Evolutionary conservation across 2,329 filamentous ascomycete species (phyloP).

Genomic region (Sporothrix brasiliensis): DNA sequence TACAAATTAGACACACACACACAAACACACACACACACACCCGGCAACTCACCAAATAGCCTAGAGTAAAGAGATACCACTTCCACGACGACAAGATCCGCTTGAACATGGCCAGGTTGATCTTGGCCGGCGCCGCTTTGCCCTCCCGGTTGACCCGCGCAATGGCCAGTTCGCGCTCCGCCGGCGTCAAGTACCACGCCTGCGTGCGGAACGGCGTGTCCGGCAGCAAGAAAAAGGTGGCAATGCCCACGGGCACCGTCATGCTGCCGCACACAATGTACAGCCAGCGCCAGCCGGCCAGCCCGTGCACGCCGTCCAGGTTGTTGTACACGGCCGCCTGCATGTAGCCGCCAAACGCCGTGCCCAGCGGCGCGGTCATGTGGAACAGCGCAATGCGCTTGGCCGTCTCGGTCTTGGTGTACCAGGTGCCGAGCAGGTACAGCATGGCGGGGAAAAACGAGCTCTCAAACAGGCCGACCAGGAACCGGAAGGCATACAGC

Average conservation of each 20-base stretch:
- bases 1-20: too few species aligned
- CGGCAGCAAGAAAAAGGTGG: slow-evolving; percentile 36
- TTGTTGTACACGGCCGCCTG: slow-evolving; percentile 45
- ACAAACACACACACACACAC: too few species aligned
- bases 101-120: slow-evolving; percentile 18
- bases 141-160: slow-evolving; percentile 51
- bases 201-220: slow-evolving; percentile 25
- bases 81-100: slow-evolving; percentile 21
- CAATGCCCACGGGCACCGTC: slow-evolving; percentile 35
- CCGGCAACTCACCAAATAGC: slow-evolving; percentile 11
- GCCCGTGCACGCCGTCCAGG: slow-evolving; percentile 46
- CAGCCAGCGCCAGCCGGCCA: slow-evolving; percentile 30
- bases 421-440: slow-evolving; percentile 57
- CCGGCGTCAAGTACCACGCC: slow-evolving; percentile 39
- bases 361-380: slow-evolving; percentile 57
- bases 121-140: slow-evolving; percentile 13
- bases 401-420: slow-evolving; percentile 61
- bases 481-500: slow-evolving; percentile 56
- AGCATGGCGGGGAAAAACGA: slow-evolving; percentile 57
- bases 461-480: slow-evolving; percentile 36
- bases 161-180: slow-evolving; percentile 52
- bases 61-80: slow-evolving; percentile 22
- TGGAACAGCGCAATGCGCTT: slow-evolving; percentile 66
- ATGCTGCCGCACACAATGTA: slow-evolving; percentile 33
- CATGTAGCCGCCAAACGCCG: slow-evolving; percentile 44